Evolutionary conservation across 148 eudicot species (phyloP).

Genomic region (Fagopyrum esculentum): DNA sequence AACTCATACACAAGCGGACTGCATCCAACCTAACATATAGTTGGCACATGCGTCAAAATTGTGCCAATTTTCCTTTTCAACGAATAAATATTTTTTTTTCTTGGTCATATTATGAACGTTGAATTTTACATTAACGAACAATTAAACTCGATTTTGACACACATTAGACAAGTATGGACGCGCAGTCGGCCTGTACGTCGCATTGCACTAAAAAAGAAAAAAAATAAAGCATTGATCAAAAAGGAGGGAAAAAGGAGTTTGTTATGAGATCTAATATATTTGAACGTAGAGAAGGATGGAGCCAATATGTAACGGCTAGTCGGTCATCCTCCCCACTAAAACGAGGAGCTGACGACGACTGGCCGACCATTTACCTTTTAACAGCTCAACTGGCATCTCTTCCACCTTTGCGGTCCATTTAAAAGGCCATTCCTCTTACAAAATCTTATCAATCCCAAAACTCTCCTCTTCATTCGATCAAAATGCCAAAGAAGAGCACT

Average conservation of each 20-base stretch:
- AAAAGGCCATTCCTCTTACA: neutral
- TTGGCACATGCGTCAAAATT: too few relatives aligned
- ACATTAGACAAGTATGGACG: too few relatives aligned
- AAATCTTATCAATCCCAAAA: neutral
- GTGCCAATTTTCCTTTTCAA: too few relatives aligned
- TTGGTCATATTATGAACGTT: too few relatives aligned
- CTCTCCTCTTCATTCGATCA: neutral
- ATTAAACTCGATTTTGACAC: too few relatives aligned
- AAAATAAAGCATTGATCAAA: neutral
- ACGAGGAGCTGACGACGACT: neutral
- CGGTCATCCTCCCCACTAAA: neutral
- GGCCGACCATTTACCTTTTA: neutral
- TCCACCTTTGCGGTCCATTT: neutral
- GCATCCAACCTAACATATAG: too few relatives aligned
- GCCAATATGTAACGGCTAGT: conserved; percentile 13
- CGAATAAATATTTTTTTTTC: too few relatives aligned
- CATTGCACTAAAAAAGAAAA: too few relatives aligned
- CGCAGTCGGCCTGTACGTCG: too few relatives aligned
- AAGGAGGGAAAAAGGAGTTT: neutral
- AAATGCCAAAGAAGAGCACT: conserved; percentile 28
- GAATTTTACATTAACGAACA: too few relatives aligned
- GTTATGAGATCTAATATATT: neutral
- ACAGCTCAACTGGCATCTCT: conserved; percentile 1
- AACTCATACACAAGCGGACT: too few relatives aligned
- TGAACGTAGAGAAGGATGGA: neutral